Conservation (phyloP, 805 yeast species). For the Teunomyces barrocoloradensis region DNA sequence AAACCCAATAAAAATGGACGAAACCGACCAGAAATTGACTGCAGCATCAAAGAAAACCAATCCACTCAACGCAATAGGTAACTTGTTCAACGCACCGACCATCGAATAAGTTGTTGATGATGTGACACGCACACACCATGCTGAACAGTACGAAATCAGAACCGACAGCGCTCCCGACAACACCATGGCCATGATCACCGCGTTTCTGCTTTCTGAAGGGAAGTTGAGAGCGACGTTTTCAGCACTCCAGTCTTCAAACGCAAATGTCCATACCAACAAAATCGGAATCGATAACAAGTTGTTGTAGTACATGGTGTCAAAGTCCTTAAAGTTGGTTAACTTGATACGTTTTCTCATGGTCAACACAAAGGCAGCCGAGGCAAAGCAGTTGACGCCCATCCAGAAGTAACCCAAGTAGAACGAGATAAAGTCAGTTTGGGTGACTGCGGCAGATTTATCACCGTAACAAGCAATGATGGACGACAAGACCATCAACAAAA, state of each 20-base stretch:
- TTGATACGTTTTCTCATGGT: constrained; percentile 97
- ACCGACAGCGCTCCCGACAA: constrained; percentile 93
- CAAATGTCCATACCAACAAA: constrained; percentile 67
- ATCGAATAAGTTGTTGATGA: constrained; percentile 97
- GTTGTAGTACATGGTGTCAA: constrained; percentile 98
- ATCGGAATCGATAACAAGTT: constrained; percentile 92
- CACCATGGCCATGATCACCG: constrained; percentile 78
- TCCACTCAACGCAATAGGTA: constrained; percentile 96
- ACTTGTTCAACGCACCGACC: constrained; percentile 98
- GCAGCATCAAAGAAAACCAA: constrained; percentile 93
- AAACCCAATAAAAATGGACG: constrained; percentile 92
- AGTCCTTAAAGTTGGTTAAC: constrained; percentile 93
- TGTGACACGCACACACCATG: constrained; percentile 99
- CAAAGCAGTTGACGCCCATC: constrained; percentile 94
- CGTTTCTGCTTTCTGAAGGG: constrained; percentile 65
- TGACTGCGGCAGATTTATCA: constrained; percentile 47
- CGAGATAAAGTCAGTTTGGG: constrained; percentile 44
- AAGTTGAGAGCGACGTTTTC: constrained; percentile 74
- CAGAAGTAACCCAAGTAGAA: constrained; percentile 80
- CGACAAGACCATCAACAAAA: constrained; percentile 88
- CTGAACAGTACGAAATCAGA: constrained; percentile 97
- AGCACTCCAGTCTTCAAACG: constrained; percentile 91
- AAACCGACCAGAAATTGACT: constrained; percentile 84
- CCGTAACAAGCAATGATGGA: constrained; percentile 96
- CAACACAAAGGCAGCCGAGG: constrained; percentile 90